Conservation (phyloP, 768 basidiomycete species). For the Albatrellus ellisii region DNA sequence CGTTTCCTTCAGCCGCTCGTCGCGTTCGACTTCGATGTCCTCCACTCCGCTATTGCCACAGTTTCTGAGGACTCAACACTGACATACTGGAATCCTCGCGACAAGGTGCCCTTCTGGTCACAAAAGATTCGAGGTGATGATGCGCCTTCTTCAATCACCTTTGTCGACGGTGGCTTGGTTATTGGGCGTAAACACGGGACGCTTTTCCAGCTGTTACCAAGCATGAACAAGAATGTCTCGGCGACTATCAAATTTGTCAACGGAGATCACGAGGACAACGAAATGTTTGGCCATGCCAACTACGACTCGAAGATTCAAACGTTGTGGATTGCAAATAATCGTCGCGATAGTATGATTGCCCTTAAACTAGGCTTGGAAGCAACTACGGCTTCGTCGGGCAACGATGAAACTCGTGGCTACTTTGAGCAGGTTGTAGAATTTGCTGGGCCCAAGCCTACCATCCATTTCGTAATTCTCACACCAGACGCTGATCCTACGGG, state of each 20-base stretch:
- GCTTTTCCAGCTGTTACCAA: constrained; percentile 70
- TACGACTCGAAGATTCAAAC: constrained; percentile 81
- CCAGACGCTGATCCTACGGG: constrained; percentile 75
- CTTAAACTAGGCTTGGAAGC: constrained; percentile 59
- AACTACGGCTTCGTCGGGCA: constrained; percentile 33
- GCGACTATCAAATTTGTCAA: constrained; percentile 74
- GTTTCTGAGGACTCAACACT: constrained; percentile 75
- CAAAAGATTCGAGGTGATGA: constrained; percentile 73
- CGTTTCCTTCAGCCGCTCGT: constrained; percentile 44
- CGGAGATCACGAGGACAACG: constrained; percentile 53
- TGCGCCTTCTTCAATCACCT: constrained; percentile 68
- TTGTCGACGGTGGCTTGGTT: constrained; percentile 78
- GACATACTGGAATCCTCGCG: constrained; percentile 72
- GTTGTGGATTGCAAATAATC: constrained; percentile 78
- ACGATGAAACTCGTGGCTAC: constrained; percentile 50
- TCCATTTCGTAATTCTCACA: constrained; percentile 81
- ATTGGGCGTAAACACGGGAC: constrained; percentile 79
- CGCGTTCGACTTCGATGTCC: constrained; percentile 76
- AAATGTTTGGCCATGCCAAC: constrained; percentile 82
- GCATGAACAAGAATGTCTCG: constrained; percentile 55
- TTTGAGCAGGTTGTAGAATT: constrained; percentile 82
- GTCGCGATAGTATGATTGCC: constrained; percentile 74
- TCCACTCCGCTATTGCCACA: constrained; percentile 64
- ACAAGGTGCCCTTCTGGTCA: constrained; percentile 61
- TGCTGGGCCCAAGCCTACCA: constrained; percentile 69